Evolutionary conservation across 2,329 filamentous ascomycete genomes (phyloP), one percentile per base, ranked within the genome.

Genomic region (Nigrospora osmanthi): DNA sequence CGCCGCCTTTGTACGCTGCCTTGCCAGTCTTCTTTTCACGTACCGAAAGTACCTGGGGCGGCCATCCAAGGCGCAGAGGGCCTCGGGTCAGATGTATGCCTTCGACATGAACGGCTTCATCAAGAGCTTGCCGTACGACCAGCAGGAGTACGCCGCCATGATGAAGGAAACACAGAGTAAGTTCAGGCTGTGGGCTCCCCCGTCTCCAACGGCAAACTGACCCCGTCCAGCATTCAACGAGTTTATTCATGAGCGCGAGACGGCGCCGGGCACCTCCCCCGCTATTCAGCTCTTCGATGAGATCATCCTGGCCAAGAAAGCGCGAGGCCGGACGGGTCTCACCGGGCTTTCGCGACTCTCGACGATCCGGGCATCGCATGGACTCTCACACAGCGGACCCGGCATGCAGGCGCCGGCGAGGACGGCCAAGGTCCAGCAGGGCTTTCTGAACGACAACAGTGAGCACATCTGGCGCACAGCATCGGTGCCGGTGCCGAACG

Each of bases 171-270:
- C 80, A 15, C 80, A 84, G 71, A 76, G 80, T 83, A 71, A 54
- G 67, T 57, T 16, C 10, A 30, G 7, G 12, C 4, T 16, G 16
- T 10, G 23, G 23, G 23, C 10, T 28, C 23, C 19, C n/a, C 5
- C 23, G 23, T 28, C 7, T 10, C 23, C 6, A 10, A 28, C 23
- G 6, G 23, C 7, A 6, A 7, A 28, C 23, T 28, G 23, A 28
- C 23, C 23, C 23, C 5, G 10, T 11, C 36, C 36, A 80, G 79
- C 71, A 40, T 89, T 90, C 61, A 89, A 89, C 53, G 86, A 91
- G 61, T 93, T 93, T 62, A 86, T 93, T 49, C 85, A 91, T 57
- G 85, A 89, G 54, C 80, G 87, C 38, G 87, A 93, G 64, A 80
- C 72, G 17, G 78, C 75, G 9, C 70, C 79, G 2, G 64, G 79